Percentiles rank a stretch among this genome's conserved stretches.
These are phyloP conservation scores for Botrytis paeoniae DNA, from an alignment of 2,329 filamentous ascomycete genomes.

Conservation along the genomic window DNA sequence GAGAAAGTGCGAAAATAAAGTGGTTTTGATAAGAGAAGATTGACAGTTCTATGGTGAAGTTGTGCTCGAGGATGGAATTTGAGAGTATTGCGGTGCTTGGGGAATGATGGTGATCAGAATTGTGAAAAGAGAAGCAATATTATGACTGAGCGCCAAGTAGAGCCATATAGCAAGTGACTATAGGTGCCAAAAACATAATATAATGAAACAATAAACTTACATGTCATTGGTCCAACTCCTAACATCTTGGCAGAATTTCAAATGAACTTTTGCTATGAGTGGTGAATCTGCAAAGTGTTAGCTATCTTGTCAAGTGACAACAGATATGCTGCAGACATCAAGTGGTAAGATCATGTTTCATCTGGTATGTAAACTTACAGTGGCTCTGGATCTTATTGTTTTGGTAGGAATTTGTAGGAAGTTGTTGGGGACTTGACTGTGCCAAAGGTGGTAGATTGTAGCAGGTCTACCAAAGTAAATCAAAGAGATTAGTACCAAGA, in stretches of 20 bases:
- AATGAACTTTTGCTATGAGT: neutral
- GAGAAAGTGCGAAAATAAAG: neutral
- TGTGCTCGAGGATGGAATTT: neutral
- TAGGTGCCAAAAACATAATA: neutral
- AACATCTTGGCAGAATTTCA: constrained; percentile 5
- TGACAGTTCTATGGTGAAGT: neutral
- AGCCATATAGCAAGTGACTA: constrained; percentile 10
- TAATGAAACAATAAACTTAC: constrained; percentile 1
- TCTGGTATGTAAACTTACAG: neutral
- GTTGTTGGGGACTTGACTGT: neutral
- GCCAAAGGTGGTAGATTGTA: neutral
- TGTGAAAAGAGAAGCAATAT: neutral
- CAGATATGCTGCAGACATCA: neutral
- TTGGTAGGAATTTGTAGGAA: neutral
- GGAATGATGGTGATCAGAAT: neutral
- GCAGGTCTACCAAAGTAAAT: neutral
- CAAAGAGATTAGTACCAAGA: neutral
- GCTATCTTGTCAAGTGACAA: neutral
- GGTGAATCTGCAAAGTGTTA: neutral
- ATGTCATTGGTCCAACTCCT: constrained; percentile 13
- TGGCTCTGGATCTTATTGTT: neutral
- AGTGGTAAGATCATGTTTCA: neutral
- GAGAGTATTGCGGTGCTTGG: neutral
- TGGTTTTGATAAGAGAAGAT: neutral
- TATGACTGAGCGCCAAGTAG: neutral